These are phyloP conservation scores for Xylariaceae sp. DNA, from an alignment of 2,329 filamentous ascomycete species.

Conservation along the genomic window DNA sequence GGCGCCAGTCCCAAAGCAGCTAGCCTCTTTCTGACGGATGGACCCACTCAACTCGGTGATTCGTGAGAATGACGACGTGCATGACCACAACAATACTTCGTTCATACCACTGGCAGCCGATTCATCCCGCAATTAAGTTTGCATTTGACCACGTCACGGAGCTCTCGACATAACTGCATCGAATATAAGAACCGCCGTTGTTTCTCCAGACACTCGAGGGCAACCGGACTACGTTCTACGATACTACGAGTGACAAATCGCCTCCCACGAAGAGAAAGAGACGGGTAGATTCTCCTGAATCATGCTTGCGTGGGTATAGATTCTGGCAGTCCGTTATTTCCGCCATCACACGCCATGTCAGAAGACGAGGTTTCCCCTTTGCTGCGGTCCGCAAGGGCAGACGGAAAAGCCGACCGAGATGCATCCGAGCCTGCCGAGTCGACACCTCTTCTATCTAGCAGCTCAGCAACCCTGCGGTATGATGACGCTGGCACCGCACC, in stretches of 20 bases:
- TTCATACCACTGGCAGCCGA: background rate
- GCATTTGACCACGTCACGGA: background rate
- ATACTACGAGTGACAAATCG: background rate
- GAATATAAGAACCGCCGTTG: too few species aligned
- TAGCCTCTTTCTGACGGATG: background rate
- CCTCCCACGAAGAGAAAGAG: background rate
- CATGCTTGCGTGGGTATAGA: constrained; percentile 11
- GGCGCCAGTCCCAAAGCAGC: too few species aligned
- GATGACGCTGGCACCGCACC: constrained; percentile 36
- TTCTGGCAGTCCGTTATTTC: constrained; percentile 1
- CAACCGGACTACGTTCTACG: background rate
- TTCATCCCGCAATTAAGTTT: background rate
- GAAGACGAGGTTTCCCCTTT: constrained; percentile 16
- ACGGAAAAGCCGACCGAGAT: constrained; percentile 25
- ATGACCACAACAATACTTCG: background rate
- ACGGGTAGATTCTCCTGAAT: background rate
- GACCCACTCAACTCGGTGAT: too few species aligned
- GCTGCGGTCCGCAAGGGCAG: constrained; percentile 26
- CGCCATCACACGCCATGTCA: constrained; percentile 10
- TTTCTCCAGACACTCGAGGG: background rate
- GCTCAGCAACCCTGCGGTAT: constrained; percentile 37
- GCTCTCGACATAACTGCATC: background rate
- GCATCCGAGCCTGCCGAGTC: constrained; percentile 38
- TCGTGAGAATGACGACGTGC: background rate
- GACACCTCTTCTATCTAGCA: constrained; percentile 49